Base-by-base conservation (phyloP, 352 stramenopile genomes). In the Globisporangium lucens region DNA sequence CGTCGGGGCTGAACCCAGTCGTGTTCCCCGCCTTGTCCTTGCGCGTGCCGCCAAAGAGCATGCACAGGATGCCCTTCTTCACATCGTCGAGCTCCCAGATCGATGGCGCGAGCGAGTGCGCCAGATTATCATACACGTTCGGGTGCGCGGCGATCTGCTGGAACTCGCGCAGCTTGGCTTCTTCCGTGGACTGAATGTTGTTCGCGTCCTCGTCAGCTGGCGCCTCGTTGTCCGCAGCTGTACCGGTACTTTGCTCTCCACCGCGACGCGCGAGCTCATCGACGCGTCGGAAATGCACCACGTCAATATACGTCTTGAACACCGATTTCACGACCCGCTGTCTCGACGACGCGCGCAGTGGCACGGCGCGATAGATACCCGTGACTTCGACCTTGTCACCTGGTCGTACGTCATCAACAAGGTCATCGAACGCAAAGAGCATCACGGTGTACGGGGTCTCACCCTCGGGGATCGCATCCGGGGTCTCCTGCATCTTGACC, bases 291-390 rank as follows among this genome's bases (percentile, higher is more conserved):
- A 99, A 99, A 78, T 99, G 98, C 35, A 99, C 90, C 17, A 99
- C 97, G 76, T 99, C 98, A 6, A 99, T 85, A 73, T 99, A 99
- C 6, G 97, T 99, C 67, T 98, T 98, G 80, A 99, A 99, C 2
- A 99, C 94, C 30, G 89, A 98, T 63, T 97, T 97, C 17, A 99
- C 83, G 20, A 98, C 97, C 15, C 95, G 92, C 61, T 98, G 90
- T 24, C 95, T 94, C 0, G 95, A 97, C 68, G 98, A 98, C 0
- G 97, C 85, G 15, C 97, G 89, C 68, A 98, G 89, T 2, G 97
- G 92, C 62, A 99, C 93, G 13, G 98, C 98, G 12, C 97, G 88
- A 65, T 99, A 99, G 69, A 99, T 98, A 12, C 97, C 98, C 3
- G 97, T 99, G 20, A 99, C 91, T 66, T 97, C 85, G 36, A 98